Conservation (phyloP, 306 rosid species). For the Vigna angularis region DNA sequence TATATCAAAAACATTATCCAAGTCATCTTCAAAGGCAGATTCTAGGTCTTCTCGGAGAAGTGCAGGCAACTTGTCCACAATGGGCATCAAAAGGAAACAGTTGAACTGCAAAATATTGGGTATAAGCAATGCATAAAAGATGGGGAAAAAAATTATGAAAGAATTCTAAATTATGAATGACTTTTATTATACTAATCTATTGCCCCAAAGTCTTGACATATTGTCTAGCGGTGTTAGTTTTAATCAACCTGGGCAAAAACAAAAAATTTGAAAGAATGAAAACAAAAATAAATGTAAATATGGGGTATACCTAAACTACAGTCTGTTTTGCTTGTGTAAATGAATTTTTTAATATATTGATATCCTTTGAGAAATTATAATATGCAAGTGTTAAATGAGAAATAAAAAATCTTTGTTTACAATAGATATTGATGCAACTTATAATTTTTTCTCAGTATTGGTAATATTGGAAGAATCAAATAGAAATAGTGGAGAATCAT, state of each 20-base stretch:
- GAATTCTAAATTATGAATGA: slow-evolving; percentile 29
- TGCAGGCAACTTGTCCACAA: slow-evolving; percentile 95
- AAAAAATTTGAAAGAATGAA: slow-evolving; percentile 13
- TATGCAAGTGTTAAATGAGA: neutral
- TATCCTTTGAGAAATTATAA: slow-evolving; percentile 11
- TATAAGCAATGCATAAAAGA: slow-evolving; percentile 32
- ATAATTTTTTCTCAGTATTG: neutral
- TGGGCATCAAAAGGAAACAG: slow-evolving; percentile 98
- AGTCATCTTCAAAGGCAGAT: slow-evolving; percentile 87
- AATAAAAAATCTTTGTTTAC: neutral
- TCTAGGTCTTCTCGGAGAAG: slow-evolving; percentile 92
- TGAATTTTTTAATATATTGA: neutral
- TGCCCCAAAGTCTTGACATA: slow-evolving; percentile 6
- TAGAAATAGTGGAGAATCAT: slow-evolving; percentile 7
- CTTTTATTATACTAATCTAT: neutral
- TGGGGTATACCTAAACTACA: neutral
- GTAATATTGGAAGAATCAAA: neutral
- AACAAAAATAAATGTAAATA: slow-evolving; percentile 8
- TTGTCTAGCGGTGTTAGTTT: neutral
- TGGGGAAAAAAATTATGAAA: neutral
- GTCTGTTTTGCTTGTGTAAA: slow-evolving; percentile 2
- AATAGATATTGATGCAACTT: neutral
- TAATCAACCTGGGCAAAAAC: slow-evolving; percentile 15
- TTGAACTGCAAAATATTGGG: slow-evolving; percentile 76
- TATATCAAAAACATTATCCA: slow-evolving; percentile 85